Evolutionary conservation across 495 filamentous ascomycete species (phyloP), one percentile per base, ranked within the genome.

Genomic region (Xylaria venustula): DNA sequence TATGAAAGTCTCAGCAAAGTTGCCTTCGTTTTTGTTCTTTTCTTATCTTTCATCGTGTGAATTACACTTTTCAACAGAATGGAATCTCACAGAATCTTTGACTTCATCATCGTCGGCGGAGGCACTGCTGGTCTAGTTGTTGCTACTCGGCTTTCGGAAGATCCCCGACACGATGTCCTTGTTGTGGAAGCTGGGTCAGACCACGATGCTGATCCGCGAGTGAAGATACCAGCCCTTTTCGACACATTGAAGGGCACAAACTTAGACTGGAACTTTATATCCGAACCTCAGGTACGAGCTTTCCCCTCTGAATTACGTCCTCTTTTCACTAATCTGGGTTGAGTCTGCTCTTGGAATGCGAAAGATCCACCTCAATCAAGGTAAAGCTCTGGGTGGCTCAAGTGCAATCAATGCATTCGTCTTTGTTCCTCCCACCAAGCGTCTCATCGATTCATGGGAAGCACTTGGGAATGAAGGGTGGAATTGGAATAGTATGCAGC

Each of bases 361-460:
- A 23, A 63, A 75, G 8, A 51, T 78, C 54, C 63, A 51, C 61
- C 63, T 79, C 52, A 62, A 76, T 0, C 81, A 81, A 3, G 85
- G 84, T 12, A 84, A 83, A 62, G 71, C 78, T 41, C 69, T 88
- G 2, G 86, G 85, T 8, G 86, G 85, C 7, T 81, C 79, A 14
- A 83, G 79, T 15, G 79, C 74, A 1, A 71, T 88, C 58, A 89
- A 88, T 57, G 79, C 78, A 36, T 70, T 76, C 46, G 77, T 80
- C 58, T 77, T 77, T 62, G 73, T 80, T 2, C 73, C 80, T 30
- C 70, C 73, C 1, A 75, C 77, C 0, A 70, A 70, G 19, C 71
- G 62, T 2, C 69, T 69, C 15, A 73, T 86, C n/a, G 76, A 86
- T 56, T 72, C 78, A n/a, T 85, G 83, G 83, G 75, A 66, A 6